phyloP scores from a whole-genome alignment of 768 basidiomycete species.

The Suillus occidentalis region DNA sequence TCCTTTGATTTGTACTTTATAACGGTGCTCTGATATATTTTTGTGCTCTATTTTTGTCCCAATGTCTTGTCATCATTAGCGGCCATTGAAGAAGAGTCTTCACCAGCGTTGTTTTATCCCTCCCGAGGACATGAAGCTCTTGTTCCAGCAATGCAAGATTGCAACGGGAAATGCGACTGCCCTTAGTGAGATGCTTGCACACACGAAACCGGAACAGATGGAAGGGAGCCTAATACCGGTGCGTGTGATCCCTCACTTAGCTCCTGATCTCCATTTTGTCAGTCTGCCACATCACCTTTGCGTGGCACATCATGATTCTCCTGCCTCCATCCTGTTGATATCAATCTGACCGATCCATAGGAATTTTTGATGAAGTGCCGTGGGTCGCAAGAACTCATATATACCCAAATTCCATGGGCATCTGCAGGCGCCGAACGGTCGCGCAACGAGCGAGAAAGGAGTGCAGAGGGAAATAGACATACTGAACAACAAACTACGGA shows the following conservation, averaged over 20 bases:
- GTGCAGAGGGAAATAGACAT: constrained; percentile 16
- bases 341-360: constrained; percentile 37
- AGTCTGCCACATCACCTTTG: neutral
- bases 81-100: neutral
- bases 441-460: constrained; percentile 36
- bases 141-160: constrained; percentile 84
- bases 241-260: constrained; percentile 19
- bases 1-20: neutral
- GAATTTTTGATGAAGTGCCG: constrained; percentile 83
- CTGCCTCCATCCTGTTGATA: neutral
- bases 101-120: constrained; percentile 46
- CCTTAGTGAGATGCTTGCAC: constrained; percentile 67
- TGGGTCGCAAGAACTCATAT: constrained; percentile 81
- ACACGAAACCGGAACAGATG: constrained; percentile 72
- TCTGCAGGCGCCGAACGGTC: constrained; percentile 77
- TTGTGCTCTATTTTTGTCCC: neutral
- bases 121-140: constrained; percentile 74
- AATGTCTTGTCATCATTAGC: neutral
- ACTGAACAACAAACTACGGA: constrained; percentile 58
- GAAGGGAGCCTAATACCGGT: constrained; percentile 66
- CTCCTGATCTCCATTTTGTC: neutral
- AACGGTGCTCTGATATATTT: neutral
- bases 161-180: constrained; percentile 79
- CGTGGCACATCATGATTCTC: neutral
- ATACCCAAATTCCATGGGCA: constrained; percentile 90